Conservation (phyloP, 768 basidiomycete species). For the Mrakia frigida region DNA sequence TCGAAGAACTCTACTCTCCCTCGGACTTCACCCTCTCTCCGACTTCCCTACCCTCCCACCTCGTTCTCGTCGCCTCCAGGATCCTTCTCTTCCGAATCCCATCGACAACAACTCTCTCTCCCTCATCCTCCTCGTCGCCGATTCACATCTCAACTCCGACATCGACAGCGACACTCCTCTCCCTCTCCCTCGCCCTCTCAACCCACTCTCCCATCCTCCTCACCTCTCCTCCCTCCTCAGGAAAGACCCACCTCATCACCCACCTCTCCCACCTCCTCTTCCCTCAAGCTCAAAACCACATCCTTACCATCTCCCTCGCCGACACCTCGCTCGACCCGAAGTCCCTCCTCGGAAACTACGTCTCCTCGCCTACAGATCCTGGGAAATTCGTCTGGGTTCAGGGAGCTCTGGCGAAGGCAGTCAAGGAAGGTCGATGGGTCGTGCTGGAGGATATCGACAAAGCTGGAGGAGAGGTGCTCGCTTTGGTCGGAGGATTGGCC, state of each 20-base stretch:
- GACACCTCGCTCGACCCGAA: conserved; percentile 94
- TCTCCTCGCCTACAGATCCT: conserved; percentile 73
- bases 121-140: conserved; percentile 30
- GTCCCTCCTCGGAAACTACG: conserved; percentile 84
- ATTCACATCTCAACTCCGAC: conserved; percentile 59
- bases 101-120: conserved; percentile 25
- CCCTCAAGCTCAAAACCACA: conserved; percentile 57
- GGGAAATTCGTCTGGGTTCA: conserved; percentile 96
- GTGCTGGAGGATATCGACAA: conserved; percentile 89
- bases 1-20: conserved; percentile 36
- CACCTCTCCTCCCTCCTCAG: conserved; percentile 78
- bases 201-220: conserved; percentile 71
- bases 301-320: conserved; percentile 82
- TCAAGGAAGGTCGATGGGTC: conserved; percentile 86
- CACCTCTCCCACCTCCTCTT: conserved; percentile 66
- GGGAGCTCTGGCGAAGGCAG: conserved; percentile 80
- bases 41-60: conserved; percentile 62
- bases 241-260: conserved; percentile 73
- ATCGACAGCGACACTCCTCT: conserved; percentile 55
- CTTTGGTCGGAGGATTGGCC: conserved; percentile 73
- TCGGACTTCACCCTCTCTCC: conserved; percentile 43
- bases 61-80: conserved; percentile 52
- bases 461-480: conserved; percentile 82
- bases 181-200: conserved; percentile 61
- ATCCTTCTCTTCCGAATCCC: conserved; percentile 45